These are phyloP conservation scores for Tardiomyces digboiensis DNA, from an alignment of 1,139 yeast species.

Conservation along the genomic window DNA sequence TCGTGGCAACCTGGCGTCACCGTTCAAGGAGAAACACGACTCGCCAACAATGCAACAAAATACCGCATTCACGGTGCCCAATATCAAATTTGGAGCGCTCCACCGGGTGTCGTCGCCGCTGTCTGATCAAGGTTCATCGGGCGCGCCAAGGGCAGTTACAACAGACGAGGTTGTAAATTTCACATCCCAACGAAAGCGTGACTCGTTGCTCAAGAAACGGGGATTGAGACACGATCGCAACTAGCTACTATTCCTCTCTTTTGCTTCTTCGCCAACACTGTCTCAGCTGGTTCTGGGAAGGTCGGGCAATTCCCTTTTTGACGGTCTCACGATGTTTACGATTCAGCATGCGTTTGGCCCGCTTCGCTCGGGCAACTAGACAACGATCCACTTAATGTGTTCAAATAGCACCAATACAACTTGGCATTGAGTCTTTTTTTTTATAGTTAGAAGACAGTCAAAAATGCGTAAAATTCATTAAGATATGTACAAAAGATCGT, in stretches of 20 bases:
- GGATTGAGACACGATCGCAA: background rate
- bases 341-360: background rate
- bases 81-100: background rate
- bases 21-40: background rate
- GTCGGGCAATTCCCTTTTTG: background rate
- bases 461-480: background rate
- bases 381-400: background rate
- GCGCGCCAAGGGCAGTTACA: background rate
- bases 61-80: background rate
- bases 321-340: background rate
- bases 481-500: background rate
- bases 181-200: slow-evolving; percentile 6
- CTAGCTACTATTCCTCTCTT: background rate
- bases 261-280: too few species aligned
- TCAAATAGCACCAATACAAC: too few species aligned
- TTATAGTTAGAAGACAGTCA: too few species aligned
- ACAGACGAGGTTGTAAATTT: slow-evolving; percentile 1
- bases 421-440: too few species aligned
- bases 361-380: background rate
- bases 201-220: slow-evolving; percentile 8
- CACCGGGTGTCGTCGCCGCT: background rate
- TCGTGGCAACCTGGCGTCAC: background rate
- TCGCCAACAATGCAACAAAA: background rate
- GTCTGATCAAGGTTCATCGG: background rate
- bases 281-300: background rate